Percentiles rank a stretch among this genome's conserved stretches.
Conservation (phyloP, 345 rosid genomes). For the Anacardium occidentale region DNA sequence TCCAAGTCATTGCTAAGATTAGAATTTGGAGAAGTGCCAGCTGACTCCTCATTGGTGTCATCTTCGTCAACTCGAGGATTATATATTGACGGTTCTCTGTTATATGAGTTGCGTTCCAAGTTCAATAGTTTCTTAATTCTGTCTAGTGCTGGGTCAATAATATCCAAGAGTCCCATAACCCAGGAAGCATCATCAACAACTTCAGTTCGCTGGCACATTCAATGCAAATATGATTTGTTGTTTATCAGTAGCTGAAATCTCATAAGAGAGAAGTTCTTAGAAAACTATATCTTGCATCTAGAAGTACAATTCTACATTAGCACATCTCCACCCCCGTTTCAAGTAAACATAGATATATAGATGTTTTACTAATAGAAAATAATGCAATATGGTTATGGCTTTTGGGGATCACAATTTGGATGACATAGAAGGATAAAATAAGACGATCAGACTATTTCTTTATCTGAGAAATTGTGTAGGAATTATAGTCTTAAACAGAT, state of each 20-base stretch:
- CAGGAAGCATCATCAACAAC: conserved; percentile 92
- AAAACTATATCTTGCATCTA: neutral
- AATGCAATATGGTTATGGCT: neutral
- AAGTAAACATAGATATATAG: too few species aligned
- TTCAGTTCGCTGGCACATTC: conserved; percentile 67
- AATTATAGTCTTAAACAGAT: neutral
- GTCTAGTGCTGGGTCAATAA: conserved; percentile 89
- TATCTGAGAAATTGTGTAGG: neutral
- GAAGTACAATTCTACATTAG: neutral
- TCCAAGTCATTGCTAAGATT: conserved; percentile 32
- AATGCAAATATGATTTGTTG: neutral
- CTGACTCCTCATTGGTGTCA: conserved; percentile 12
- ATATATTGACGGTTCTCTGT: conserved; percentile 34
- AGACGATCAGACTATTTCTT: neutral
- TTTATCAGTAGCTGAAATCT: too few species aligned
- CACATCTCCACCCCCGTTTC: neutral
- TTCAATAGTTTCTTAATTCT: conserved; percentile 79
- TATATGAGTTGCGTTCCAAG: conserved; percentile 49
- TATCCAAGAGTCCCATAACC: conserved; percentile 80
- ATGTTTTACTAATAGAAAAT: neutral
- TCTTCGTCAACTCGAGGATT: conserved; percentile 28
- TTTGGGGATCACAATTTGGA: neutral
- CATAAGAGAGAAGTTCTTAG: neutral
- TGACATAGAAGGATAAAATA: neutral
- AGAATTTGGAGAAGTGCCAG: neutral